Evolutionary conservation across 163 green algal species (phyloP).

Genomic region (Volvox carteri): DNA sequence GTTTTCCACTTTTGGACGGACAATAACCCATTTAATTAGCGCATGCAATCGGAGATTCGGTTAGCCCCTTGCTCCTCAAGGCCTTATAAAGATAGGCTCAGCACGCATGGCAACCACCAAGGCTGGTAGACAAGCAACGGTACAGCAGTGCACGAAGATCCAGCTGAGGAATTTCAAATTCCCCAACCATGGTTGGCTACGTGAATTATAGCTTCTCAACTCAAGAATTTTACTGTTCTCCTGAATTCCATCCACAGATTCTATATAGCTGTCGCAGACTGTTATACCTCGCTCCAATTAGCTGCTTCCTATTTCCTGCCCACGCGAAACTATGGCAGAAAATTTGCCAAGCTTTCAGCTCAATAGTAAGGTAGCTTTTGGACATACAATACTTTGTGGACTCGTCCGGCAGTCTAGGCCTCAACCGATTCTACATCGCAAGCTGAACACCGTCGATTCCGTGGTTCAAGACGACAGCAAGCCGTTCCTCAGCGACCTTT

Average conservation of each 20-base stretch:
- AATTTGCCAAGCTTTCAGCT: not conserved
- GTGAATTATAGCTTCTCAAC: not conserved
- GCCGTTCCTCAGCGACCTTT: constrained; percentile 16
- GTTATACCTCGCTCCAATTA: not conserved
- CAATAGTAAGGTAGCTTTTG: not conserved
- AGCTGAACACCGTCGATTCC: not conserved
- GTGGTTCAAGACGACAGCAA: constrained; percentile 31
- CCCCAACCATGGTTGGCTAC: not conserved
- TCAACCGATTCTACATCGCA: not conserved
- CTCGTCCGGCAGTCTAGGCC: not conserved
- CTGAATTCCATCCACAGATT: not conserved
- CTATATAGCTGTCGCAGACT: not conserved
- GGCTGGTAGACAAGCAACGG: not conserved
- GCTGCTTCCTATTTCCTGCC: not conserved
- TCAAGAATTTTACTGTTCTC: not conserved
- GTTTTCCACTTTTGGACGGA: too few relatives aligned
- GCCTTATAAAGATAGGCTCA: not conserved
- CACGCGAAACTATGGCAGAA: not conserved
- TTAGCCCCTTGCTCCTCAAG: too few relatives aligned
- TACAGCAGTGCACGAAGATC: not conserved
- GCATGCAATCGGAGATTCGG: too few relatives aligned
- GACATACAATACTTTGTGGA: not conserved
- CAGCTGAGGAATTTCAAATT: not conserved
- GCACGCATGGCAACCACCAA: not conserved
- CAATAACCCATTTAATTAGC: too few relatives aligned